Conservation (phyloP, 2,329 filamentous ascomycete genomes). For the Sarocladiaceae sp. region DNA sequence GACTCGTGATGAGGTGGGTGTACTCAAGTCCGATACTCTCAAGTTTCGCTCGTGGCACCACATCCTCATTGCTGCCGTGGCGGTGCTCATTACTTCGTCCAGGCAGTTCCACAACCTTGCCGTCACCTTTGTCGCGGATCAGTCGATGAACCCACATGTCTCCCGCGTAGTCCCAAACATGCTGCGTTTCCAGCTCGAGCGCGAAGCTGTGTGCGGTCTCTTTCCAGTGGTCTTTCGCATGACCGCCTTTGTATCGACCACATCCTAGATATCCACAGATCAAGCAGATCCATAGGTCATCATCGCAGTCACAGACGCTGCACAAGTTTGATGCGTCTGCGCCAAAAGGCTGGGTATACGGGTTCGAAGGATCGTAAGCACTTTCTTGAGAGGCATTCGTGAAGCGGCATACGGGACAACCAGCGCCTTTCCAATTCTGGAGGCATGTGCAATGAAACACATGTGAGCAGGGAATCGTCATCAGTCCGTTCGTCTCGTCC, state of each 20-base stretch:
- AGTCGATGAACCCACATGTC: conserved; percentile 95
- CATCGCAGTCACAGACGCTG: conserved; percentile 70
- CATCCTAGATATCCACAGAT: conserved; percentile 92
- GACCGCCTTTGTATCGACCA: conserved; percentile 88
- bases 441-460: conserved; percentile 96
- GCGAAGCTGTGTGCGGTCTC: conserved; percentile 85
- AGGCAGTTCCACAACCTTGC: conserved; percentile 88
- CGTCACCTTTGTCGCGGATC: conserved; percentile 89
- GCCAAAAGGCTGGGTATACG: conserved; percentile 52
- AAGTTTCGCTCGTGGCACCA: conserved; percentile 65
- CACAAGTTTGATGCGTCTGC: conserved; percentile 65
- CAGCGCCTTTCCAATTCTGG: conserved; percentile 91
- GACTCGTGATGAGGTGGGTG: conserved; percentile 85
- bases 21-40: conserved; percentile 89
- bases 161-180: conserved; percentile 96
- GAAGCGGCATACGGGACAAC: conserved; percentile 92
- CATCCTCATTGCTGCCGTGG: conserved; percentile 53
- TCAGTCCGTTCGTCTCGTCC: conserved; percentile 92
- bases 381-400: conserved; percentile 48
- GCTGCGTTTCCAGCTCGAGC: conserved; percentile 87
- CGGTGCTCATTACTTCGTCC: conserved; percentile 36
- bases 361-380: conserved; percentile 43
- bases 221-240: conserved; percentile 92
- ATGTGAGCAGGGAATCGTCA: conserved; percentile 96
- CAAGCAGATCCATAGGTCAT: conserved; percentile 92